Evolutionary conservation across 192 early-diverging fungal genomes (phyloP), one percentile per base, ranked within the genome.

Genomic region (Gonapodya prolifera): DNA sequence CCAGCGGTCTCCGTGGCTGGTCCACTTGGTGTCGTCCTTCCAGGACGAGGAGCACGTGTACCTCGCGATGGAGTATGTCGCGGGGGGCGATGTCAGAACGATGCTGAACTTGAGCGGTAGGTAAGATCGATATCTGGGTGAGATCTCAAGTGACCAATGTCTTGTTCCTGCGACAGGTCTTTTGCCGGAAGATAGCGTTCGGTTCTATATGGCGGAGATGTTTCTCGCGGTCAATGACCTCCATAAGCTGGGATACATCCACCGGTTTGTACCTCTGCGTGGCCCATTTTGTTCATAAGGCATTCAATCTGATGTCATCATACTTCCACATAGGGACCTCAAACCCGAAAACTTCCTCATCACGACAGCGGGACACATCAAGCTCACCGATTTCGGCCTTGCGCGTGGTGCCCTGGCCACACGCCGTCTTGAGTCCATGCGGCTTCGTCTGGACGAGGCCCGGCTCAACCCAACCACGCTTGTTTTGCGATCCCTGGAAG

Each of bases 151-250:
- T 75, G 2, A 1, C n/a, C 36, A 29, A 2, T 1, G 1, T 29
- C 8, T 16, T 61, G 23, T 16, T 16, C 45, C 23, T 61, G 45
- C 45, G 30, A 0, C 36, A 34, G 91, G 91, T 23, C 82, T 92
- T 2, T 82, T 97, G 29, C 85, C 89, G 70, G 91, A 96, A 81
- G 83, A 86, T 0, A 87, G 91, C 79, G 93, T 93, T 23, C 86
- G 88, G 71, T 96, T 96, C 79, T 97, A 97, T 80, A 83, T 94
- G 35, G 94, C 92, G 2, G 96, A 97, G 84, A 94, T 94, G 89
- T 81, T 91, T 1, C 81, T 94, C 35, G 90, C 91, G 1, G 92
- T 97, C 34, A 85, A 90, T 30, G 91, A 87, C 35, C 85, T 95
- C 30, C 96, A 98, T 80, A 81, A 89, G 45, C 81, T 97, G 13